These are phyloP conservation scores for Quercus gilva DNA, from an alignment of 306 rosid genomes.

Conservation along the genomic window DNA sequence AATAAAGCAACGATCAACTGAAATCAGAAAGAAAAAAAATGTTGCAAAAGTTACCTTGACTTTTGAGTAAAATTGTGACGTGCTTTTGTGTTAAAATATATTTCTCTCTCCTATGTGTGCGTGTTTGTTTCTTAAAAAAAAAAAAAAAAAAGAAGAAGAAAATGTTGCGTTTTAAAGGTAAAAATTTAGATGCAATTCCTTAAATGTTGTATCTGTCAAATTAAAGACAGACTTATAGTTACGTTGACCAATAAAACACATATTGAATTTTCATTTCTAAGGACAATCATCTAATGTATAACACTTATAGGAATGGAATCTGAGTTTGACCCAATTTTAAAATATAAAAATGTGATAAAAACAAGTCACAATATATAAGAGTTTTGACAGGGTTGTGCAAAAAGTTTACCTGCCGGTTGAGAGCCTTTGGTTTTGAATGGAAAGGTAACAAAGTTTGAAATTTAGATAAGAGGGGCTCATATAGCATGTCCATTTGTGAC, in stretches of 20 bases:
- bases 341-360: too few relatives aligned
- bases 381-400: background rate
- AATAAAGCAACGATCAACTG: background rate
- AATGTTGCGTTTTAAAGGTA: background rate
- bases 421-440: background rate
- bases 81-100: rapidly evolving
- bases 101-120: too few relatives aligned
- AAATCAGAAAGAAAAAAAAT: background rate
- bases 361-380: too few relatives aligned
- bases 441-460: background rate
- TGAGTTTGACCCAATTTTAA: too few relatives aligned
- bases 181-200: too few relatives aligned
- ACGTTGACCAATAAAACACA: background rate
- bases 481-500: background rate
- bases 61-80: too few relatives aligned
- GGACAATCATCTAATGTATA: too few relatives aligned
- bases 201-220: too few relatives aligned
- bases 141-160: background rate
- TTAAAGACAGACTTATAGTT: too few relatives aligned
- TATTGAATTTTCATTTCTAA: background rate
- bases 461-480: background rate
- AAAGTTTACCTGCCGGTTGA: background rate
- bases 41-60: too few relatives aligned
- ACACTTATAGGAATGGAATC: too few relatives aligned
- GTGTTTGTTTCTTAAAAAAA: too few relatives aligned